Percentiles rank a stretch among this genome's conserved stretches.
These are phyloP conservation scores for Gaultheria prostrata DNA, from an alignment of 148 eudicot species.

Conservation along the genomic window DNA sequence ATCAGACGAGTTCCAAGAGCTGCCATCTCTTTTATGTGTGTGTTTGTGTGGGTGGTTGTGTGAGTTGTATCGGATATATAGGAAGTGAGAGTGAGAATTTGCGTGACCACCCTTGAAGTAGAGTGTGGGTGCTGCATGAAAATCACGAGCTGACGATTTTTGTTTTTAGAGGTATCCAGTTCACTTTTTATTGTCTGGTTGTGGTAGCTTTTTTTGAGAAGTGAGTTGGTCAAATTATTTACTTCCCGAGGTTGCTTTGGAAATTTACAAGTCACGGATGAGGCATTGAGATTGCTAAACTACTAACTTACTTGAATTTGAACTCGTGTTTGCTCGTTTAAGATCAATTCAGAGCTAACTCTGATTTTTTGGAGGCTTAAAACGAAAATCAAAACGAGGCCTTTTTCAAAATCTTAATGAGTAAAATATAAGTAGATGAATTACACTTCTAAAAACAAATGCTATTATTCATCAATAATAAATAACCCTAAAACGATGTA, in stretches of 20 bases:
- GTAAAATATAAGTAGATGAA: no score
- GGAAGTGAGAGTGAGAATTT: background rate
- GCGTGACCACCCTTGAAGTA: conserved; percentile 5
- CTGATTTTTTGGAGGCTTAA: no score
- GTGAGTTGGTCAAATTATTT: background rate
- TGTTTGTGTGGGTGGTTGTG: background rate
- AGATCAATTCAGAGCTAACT: no score
- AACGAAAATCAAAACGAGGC: no score
- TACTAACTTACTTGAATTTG: no score
- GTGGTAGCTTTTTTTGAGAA: background rate
- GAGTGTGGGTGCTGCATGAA: background rate
- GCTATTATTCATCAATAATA: no score
- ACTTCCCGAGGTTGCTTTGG: background rate
- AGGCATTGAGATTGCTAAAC: background rate
- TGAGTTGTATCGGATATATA: background rate
- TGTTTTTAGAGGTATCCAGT: background rate
- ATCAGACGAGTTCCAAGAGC: conserved; percentile 22
- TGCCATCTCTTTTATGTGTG: conserved; percentile 12
- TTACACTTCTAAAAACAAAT: no score
- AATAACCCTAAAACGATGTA: no score
- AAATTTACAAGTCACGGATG: background rate
- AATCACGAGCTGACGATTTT: background rate
- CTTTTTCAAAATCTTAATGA: no score
- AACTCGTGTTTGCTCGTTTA: no score
- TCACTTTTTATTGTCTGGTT: background rate